Evolutionary conservation across 2,329 filamentous ascomycete species (phyloP), one percentile per base, ranked within the genome.

Genomic region (Trichoderma afroharzianum): DNA sequence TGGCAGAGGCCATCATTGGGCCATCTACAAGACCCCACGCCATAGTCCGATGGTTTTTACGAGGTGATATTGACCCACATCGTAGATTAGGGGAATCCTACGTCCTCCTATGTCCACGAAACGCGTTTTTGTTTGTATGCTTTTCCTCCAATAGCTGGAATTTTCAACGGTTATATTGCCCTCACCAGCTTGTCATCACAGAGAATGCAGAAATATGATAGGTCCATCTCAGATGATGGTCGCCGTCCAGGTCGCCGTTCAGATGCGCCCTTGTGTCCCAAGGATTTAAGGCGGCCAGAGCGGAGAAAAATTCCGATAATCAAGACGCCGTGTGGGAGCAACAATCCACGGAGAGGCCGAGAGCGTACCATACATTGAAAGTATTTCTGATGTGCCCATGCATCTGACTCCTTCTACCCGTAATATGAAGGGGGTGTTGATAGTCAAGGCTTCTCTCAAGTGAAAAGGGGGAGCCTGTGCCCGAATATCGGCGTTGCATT

Each of bases 191-290:
- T 11, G 4, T 21, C n/a, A 21, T 12, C 8, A 50, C 21, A 4
- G 43, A 2, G n/a, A 4, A n/a, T 4, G 0, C n/a, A 12, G 3
- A 12, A 12, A 1, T 1, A 6, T 6, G 2, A 21, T 21, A 21
- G n/a, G 43, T 5, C 12, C 43, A 6, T 50, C 9, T 3, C 43
- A 21, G 4, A 7, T 2, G 15, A 0, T 43, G 1, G 39, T 43
- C 39, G 39, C 39, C 36, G 36, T 8, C 36, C 1, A 39, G 36
- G 36, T 47, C n/a, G 43, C 43, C 43, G 43, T 50, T 4, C 9
- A 50, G n/a, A 50, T 50, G 43, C 43, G n/a, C 43, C 43, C 2
- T 21, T 21, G n/a, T 21, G 9, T 50, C 43, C n/a, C 5, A 11
- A 21, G 43, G n/a, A 0, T 50, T 50, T 12, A 0, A 8, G n/a